Percentiles rank a stretch among this genome's conserved stretches.
Evolutionary conservation across 805 yeast genomes (phyloP).

Genomic region (Pichia exigua): DNA sequence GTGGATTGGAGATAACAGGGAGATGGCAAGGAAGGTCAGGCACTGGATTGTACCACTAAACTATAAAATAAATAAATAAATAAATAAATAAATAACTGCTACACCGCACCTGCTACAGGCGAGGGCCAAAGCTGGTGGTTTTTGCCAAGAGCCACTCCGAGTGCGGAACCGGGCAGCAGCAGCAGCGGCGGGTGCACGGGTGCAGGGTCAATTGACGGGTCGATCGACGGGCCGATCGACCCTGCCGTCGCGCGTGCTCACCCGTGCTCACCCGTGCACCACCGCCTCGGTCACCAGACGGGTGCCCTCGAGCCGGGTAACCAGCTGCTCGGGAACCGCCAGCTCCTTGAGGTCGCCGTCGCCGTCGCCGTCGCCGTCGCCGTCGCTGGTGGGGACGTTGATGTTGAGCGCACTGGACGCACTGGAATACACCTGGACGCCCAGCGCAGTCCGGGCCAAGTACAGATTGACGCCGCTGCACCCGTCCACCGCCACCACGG

Average conservation of each 20-base stretch:
- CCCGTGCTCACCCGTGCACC: constrained; percentile 69
- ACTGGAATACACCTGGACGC: constrained; percentile 74
- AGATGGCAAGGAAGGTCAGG: too few species aligned
- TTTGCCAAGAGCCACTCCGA: neutral
- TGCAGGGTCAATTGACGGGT: too few species aligned
- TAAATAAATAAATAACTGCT: too few species aligned
- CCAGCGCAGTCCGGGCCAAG: constrained; percentile 17
- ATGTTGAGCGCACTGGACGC: constrained; percentile 80
- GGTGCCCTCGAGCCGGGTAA: constrained; percentile 51
- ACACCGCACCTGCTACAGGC: too few species aligned
- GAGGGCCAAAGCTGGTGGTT: too few species aligned
- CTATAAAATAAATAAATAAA: too few species aligned
- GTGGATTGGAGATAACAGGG: neutral
- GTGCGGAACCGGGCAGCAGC: neutral
- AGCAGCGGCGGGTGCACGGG: too few species aligned
- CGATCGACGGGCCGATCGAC: neutral
- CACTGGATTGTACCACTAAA: too few species aligned
- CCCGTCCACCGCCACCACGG: constrained; percentile 82
- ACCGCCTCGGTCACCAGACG: constrained; percentile 63
- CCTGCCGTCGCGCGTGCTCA: too few species aligned
- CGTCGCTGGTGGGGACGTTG: constrained; percentile 43
- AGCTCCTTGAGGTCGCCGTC: constrained; percentile 73
- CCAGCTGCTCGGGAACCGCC: constrained; percentile 88
- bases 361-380: constrained; percentile 26
- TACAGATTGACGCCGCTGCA: constrained; percentile 80